Evolutionary conservation across 805 yeast genomes (phyloP), one percentile per base, ranked within the genome.

Genomic region (Lachancea dasiensis): DNA sequence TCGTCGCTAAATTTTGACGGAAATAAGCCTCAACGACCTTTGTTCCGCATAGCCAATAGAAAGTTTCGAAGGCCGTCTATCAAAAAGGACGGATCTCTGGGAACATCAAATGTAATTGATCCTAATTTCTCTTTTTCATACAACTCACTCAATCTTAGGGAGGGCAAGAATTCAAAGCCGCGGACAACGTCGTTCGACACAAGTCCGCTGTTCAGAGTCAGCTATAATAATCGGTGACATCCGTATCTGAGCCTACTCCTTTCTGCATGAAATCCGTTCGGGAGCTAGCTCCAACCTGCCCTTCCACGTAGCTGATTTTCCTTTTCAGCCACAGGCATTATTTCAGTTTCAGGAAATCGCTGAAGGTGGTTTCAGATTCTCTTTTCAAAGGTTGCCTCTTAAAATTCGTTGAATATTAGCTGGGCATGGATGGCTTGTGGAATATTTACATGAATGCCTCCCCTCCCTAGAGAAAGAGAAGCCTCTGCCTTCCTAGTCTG

Each of bases 121-220:
- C 35, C 39, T 4, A 25, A 30, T 19, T 36, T 36, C 25, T 16
- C 29, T 11, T 36, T 36, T 18, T 28, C 31, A n/a, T 25, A 30
- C 14, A 36, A 36, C 17, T 36, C 39, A 5, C 31, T 36, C 8
- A 29, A 29, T 14, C 26, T 6, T 5, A 19, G 38, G 6, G 46
- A 40, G 34, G 34, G 35, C 11, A 39, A 37, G 20, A 42, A 30
- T 26, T 45, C 40, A 14, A 39, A 38, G 16, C 21, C 34, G 3
- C 43, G 32, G 18, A 31, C 46, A 10, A 36, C 46, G 11, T 41
- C 36, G 11, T 39, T 49, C 13, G 49, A 43, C 27, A 44, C 53
- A 6, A 51, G 53, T 6, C 51, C 46, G 22, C 48, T 51, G 6
- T 52, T 54, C 36, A 52, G 46, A 34, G 51, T 54, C 13, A 44